Percentiles rank a stretch among this genome's conserved stretches.
Conservation (phyloP, 345 rosid genomes). For the Pugionium cornutum region DNA sequence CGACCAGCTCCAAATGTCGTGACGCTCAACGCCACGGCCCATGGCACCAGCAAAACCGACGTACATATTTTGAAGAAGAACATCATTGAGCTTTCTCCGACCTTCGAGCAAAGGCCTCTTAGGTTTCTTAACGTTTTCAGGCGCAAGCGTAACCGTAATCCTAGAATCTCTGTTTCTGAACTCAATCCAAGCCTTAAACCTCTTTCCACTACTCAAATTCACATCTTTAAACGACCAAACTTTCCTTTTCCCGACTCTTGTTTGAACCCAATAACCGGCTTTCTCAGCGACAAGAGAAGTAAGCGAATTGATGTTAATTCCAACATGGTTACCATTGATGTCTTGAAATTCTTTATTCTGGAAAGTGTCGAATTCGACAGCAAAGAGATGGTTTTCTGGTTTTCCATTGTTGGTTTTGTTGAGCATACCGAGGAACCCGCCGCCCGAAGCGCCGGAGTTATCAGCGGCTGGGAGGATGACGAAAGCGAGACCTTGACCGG, state of each 20-base stretch:
- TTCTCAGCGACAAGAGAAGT: slow-evolving; percentile 29
- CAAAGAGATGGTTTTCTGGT: slow-evolving; percentile 30
- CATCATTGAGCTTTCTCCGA: slow-evolving; percentile 31
- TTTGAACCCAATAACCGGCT: slow-evolving; percentile 43
- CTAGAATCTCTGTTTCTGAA: slow-evolving; percentile 30
- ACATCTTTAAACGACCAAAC: slow-evolving; percentile 38
- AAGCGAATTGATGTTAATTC: slow-evolving; percentile 42
- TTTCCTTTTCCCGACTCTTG: slow-evolving; percentile 30
- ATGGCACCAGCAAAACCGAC: slow-evolving; percentile 39
- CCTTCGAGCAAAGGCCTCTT: slow-evolving; percentile 38
- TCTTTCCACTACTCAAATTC: slow-evolving; percentile 38
- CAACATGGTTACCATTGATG: slow-evolving; percentile 47
- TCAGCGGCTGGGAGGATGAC: slow-evolving; percentile 31
- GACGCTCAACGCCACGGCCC: slow-evolving; percentile 42
- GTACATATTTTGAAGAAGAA: slow-evolving; percentile 37
- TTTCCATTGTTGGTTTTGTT: slow-evolving; percentile 40
- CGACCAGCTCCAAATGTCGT: slow-evolving; percentile 40
- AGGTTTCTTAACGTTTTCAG: slow-evolving; percentile 34
- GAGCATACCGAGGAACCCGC: slow-evolving; percentile 42
- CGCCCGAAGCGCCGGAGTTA: slow-evolving; percentile 27
- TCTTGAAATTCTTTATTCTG: slow-evolving; percentile 35
- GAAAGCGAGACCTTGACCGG: slow-evolving; percentile 42
- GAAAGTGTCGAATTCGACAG: slow-evolving; percentile 35
- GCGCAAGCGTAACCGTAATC: slow-evolving; percentile 35
- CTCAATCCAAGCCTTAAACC: slow-evolving; percentile 41